Base-by-base conservation (phyloP, 2,329 filamentous ascomycete species). In the Salinomyces thailandicus region DNA sequence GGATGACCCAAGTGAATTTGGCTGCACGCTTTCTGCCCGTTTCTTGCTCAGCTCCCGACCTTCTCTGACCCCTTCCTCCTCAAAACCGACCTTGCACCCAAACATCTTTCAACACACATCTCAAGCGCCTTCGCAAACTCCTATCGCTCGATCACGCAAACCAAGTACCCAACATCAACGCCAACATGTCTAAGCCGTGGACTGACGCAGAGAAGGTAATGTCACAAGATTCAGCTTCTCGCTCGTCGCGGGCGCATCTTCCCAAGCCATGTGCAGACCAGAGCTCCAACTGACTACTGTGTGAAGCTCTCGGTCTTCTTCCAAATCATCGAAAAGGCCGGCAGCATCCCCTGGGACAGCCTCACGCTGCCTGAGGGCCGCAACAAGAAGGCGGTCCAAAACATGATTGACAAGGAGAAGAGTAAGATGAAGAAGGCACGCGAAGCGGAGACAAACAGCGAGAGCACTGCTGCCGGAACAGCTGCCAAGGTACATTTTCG, bases 361-460 rank as follows among this genome's bases (percentile, higher is more conserved):
- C 38, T 57, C 44, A 37, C 42, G 11, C 37, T 54, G 6, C 55
- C 55, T 26, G 48, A 51, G 27, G 53, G 50, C 20, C 52, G 55
- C 37, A 57, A 53, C 30, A 29, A 41, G 14, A 55, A 55, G 41
- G 52, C 48, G 5, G 45, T 39, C 24, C 41, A 46, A 35, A 46
- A 51, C 31, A 56, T 54, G 52, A 26, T 56, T 18, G 50, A 50
- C 39, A 54, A 55, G 42, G 51, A 56, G 46, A 55, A 53, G 43
- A 31, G 37, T 20, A 53, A 54, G 42, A 33, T 50, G 35, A 47
- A 46, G 40, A 45, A 47, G 33, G 42, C 44, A 15, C 36, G 35
- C 24, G 41, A 41, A 24, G 47, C 31, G 9, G 47, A 38, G 17
- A 36, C 18, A 14, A 31, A 24, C 20, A 41, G 33, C 22, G 41